Evolutionary conservation across 2,329 filamentous ascomycete genomes (phyloP), one percentile per base, ranked within the genome.

Genomic region (Mariannaea elegans): DNA sequence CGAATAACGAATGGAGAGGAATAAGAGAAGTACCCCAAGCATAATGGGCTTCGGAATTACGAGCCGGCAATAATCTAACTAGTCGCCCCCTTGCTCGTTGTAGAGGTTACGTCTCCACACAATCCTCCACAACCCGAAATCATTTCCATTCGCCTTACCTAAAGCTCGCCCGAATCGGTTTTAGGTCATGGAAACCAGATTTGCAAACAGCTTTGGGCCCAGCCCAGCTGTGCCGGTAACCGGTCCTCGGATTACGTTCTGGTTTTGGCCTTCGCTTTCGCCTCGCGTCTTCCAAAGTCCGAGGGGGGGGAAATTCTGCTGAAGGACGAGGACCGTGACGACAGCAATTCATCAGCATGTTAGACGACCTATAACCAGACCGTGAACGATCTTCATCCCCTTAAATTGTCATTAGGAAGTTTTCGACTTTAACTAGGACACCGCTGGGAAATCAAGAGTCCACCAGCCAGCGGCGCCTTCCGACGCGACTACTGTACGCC

Each of bases 1-100:
- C 19, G 38, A 54, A 16, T 19, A 8, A 16, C 18, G 36, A 36
- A 16, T 48, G n/a, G 23, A 36, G 23, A 2, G n/a, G n/a, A n/a
- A n/a, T n/a, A n/a, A n/a, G n/a, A n/a, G n/a, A n/a, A n/a, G n/a
- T n/a, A n/a, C n/a, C n/a, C n/a, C 32, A 21, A 32, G 23, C 27
- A 29, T 48, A 16, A 9, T 14, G 13, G 24, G 5, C 24, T 31
- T 63, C 68, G 68, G 68, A 63, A 53, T 61, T 69, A 65, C 51
- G 52, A 64, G 36, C 56, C 63, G 66, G 63, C 49, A 70, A 66
- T 69, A 65, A 69, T 59, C 16, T 34, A 21, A 21, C 31, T 19
- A 47, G 31, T 13, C 16, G n/a, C 7, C n/a, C 23, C 31, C 44
- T 16, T 46, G 38, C 21, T 31, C 39, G 27, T 44, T 49, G 24